phyloP scores from a whole-genome alignment of 129 eudicot species.

The Artemisia argyi region DNA sequence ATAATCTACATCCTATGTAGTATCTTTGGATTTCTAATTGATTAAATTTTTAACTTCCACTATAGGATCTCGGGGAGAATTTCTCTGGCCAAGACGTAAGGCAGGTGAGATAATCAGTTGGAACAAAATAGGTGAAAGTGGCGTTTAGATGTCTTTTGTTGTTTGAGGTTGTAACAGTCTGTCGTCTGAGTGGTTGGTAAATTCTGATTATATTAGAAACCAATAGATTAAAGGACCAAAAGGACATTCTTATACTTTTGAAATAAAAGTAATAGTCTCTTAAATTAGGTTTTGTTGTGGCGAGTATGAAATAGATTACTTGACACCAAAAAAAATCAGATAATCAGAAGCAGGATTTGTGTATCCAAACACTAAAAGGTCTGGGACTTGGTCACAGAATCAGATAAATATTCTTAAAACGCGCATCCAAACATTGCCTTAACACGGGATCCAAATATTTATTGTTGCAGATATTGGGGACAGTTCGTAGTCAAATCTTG shows the following conservation, averaged over 20 bases:
- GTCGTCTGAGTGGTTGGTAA: not conserved
- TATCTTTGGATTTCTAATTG: not conserved
- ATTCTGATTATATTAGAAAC: not conserved
- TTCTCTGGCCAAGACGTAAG: conserved; percentile 56
- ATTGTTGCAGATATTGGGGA: conserved; percentile 45
- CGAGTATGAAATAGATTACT: too few relatives aligned
- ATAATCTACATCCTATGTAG: not conserved
- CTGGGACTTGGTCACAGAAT: not conserved
- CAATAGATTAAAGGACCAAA: not conserved
- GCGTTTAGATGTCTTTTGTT: not conserved
- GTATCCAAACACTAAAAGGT: not conserved
- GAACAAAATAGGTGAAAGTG: not conserved
- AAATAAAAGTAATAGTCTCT: too few relatives aligned
- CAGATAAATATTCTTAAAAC: not conserved
- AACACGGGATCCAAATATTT: not conserved
- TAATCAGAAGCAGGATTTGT: too few relatives aligned
- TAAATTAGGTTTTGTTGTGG: too few relatives aligned
- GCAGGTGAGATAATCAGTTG: conserved; percentile 41
- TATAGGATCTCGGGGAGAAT: conserved; percentile 50
- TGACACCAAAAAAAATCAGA: too few relatives aligned
- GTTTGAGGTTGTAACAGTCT: not conserved
- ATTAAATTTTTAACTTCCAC: conserved; percentile 8
- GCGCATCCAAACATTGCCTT: not conserved
- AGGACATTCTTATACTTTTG: too few relatives aligned
- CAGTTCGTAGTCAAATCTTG: conserved; percentile 54